phyloP scores from a whole-genome alignment of 257 asterid species.

The Rehmannia glutinosa region DNA sequence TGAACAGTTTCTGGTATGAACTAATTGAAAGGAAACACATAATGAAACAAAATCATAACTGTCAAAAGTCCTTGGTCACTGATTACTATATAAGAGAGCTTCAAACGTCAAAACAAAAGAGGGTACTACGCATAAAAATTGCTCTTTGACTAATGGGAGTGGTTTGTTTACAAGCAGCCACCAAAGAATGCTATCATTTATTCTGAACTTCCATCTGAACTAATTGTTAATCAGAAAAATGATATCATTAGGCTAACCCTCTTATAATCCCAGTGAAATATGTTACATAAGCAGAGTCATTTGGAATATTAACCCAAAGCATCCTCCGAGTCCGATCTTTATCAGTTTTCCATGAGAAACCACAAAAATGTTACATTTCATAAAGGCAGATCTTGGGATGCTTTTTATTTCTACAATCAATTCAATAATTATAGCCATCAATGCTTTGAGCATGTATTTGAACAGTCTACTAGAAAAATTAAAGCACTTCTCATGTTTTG shows the following conservation, averaged over 20 bases:
- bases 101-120: too few relatives aligned
- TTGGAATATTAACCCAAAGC: not conserved
- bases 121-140: not conserved
- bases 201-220: not conserved
- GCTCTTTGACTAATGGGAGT: not conserved
- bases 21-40: slow-evolving; percentile 2
- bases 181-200: not conserved
- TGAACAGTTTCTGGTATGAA: too few relatives aligned
- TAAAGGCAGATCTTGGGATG: not conserved
- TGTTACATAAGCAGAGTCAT: not conserved
- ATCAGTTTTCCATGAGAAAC: slow-evolving; percentile 3
- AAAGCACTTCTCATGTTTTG: slow-evolving; percentile 8
- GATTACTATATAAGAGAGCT: not conserved
- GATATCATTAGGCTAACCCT: not conserved
- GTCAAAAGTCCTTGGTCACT: not conserved
- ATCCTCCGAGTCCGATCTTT: slow-evolving; percentile 5
- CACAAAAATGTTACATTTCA: not conserved
- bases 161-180: not conserved
- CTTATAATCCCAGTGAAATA: not conserved
- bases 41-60: not conserved
- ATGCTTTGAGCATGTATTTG: not conserved
- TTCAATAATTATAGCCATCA: not conserved
- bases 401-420: not conserved
- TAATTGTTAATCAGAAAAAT: not conserved
- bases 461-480: slow-evolving; percentile 8